phyloP scores from a whole-genome alignment of 1,284 basidiomycete species.

The Apiotrichum sp. region DNA sequence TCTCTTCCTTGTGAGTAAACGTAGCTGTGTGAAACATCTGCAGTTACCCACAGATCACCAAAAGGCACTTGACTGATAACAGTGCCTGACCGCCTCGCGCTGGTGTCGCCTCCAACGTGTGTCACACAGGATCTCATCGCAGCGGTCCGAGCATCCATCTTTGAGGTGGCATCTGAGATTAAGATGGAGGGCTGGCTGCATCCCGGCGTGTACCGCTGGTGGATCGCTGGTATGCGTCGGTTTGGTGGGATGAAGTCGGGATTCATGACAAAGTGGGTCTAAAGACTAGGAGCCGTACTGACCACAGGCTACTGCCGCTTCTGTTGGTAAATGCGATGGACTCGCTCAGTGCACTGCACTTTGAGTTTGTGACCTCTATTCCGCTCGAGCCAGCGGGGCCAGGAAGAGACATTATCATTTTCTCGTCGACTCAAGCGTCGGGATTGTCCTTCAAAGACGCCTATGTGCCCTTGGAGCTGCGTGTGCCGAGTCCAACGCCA shows the following conservation, averaged over 20 bases:
- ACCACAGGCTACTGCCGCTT: slow-evolving; percentile 29
- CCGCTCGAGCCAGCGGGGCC: slow-evolving; percentile 29
- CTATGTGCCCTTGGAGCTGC: neutral
- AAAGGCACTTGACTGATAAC: neutral
- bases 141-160: slow-evolving; percentile 32
- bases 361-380: slow-evolving; percentile 28
- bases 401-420: slow-evolving; percentile 39
- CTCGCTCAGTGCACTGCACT: slow-evolving; percentile 25
- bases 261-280: slow-evolving; percentile 28
- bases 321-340: slow-evolving; percentile 32
- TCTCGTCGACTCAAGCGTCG: slow-evolving; percentile 27
- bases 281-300: neutral
- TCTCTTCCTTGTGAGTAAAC: slow-evolving; percentile 34
- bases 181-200: slow-evolving; percentile 43
- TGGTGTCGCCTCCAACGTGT: slow-evolving; percentile 35
- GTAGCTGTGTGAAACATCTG: neutral
- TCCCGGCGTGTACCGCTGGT: slow-evolving; percentile 41
- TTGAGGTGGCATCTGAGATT: slow-evolving; percentile 17
- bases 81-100: slow-evolving; percentile 41
- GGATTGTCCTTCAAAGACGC: slow-evolving; percentile 18
- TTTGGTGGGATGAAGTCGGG: slow-evolving; percentile 25
- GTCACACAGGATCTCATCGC: slow-evolving; percentile 28
- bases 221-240: slow-evolving; percentile 35
- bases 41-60: slow-evolving; percentile 18
- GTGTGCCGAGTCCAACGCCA: too few relatives aligned